phyloP scores from a whole-genome alignment of 2,329 filamentous ascomycete species.

The Niveomyces coronatus region DNA sequence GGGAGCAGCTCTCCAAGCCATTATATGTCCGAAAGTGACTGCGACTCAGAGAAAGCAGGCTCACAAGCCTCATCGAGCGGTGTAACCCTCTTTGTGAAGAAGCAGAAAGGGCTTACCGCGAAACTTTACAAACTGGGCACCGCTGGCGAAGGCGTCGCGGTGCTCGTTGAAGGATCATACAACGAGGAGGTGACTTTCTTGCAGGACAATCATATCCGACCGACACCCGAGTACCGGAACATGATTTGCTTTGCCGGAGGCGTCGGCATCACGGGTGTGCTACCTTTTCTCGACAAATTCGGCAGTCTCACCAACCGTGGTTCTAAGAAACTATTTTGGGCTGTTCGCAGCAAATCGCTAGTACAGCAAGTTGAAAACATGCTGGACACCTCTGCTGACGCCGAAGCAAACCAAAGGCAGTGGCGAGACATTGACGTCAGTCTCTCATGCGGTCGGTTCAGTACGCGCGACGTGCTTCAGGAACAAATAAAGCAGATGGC shows the following conservation, averaged over 20 bases:
- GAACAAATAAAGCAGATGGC: slow-evolving; percentile 10
- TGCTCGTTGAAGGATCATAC: slow-evolving; percentile 16
- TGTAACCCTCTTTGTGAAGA: slow-evolving; percentile 13
- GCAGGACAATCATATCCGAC: slow-evolving; percentile 10
- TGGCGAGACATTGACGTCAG: slow-evolving; percentile 14
- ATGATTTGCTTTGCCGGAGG: slow-evolving; percentile 21
- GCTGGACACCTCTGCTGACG: slow-evolving; percentile 9
- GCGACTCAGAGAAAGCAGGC: slow-evolving; percentile 2
- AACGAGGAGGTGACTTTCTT: slow-evolving; percentile 11
- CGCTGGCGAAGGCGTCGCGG: slow-evolving; percentile 11
- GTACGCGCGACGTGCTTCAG: slow-evolving; percentile 12
- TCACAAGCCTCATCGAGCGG: no score
- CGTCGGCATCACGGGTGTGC: slow-evolving; percentile 21
- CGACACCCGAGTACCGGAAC: slow-evolving; percentile 14
- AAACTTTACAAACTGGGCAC: slow-evolving; percentile 7
- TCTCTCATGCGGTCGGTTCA: slow-evolving; percentile 14
- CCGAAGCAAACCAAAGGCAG: slow-evolving; percentile 5
- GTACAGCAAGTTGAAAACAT: slow-evolving; percentile 15
- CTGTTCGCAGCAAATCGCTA: slow-evolving; percentile 13
- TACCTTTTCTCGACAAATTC: slow-evolving; percentile 15
- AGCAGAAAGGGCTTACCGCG: slow-evolving; percentile 11
- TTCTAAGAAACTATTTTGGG: slow-evolving; percentile 16
- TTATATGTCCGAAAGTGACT: background rate
- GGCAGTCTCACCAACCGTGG: slow-evolving; percentile 10
- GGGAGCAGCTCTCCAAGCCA: slow-evolving; percentile 4